Evolutionary conservation across 148 eudicot genomes (phyloP).

Genomic region (Talinum fruticosum): DNA sequence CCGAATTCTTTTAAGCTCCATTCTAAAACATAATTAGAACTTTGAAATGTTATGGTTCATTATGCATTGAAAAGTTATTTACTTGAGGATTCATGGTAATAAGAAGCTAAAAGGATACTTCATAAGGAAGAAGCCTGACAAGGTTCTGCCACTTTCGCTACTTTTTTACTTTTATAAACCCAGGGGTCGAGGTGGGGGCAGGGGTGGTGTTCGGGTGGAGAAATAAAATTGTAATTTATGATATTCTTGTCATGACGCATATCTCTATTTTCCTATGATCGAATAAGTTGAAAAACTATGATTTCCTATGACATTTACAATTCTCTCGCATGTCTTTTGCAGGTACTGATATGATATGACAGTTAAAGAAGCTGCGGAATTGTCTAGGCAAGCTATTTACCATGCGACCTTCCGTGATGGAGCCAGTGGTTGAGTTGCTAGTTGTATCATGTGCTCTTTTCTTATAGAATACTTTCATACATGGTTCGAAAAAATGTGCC

Average conservation of each 20-base stretch:
- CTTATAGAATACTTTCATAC: no score
- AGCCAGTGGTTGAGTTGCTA: constrained; percentile 97
- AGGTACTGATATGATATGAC: constrained; percentile 82
- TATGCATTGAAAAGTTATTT: not conserved
- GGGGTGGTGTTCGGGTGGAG: not conserved
- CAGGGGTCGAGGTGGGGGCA: not conserved
- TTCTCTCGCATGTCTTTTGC: not conserved
- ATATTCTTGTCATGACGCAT: not conserved
- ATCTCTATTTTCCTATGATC: not conserved
- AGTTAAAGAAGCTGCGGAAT: constrained; percentile 75
- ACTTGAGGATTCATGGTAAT: not conserved
- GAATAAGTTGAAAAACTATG: not conserved
- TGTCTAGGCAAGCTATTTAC: constrained; percentile 84
- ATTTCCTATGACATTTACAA: not conserved
- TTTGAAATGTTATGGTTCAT: not conserved
- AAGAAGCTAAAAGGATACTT: not conserved
- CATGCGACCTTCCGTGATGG: constrained; percentile 97
- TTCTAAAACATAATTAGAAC: not conserved
- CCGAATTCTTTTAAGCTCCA: not conserved
- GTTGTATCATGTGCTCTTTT: constrained; percentile 55
- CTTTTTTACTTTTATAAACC: not conserved
- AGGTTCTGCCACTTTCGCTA: not conserved
- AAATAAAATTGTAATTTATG: not conserved
- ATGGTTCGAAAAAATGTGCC: no score
- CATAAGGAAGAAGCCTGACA: not conserved